Evolutionary conservation across 2,329 filamentous ascomycete genomes (phyloP).

Genomic region (Stagonosporopsis rhizophila): DNA sequence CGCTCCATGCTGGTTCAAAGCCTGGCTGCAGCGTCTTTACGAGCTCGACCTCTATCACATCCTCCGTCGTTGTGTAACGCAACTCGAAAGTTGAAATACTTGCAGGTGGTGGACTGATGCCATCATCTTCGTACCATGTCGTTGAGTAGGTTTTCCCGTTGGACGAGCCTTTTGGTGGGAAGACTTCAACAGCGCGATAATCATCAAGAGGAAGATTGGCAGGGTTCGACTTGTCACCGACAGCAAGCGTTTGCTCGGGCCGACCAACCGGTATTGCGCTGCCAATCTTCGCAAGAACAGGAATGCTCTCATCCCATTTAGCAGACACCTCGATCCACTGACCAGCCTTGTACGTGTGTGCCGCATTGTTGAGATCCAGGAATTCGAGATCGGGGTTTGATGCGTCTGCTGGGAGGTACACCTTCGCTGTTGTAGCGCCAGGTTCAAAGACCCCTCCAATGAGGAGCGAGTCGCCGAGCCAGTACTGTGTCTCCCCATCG

Average conservation of each 20-base stretch:
- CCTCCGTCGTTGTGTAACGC: constrained; percentile 46
- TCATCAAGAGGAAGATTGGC: constrained; percentile 60
- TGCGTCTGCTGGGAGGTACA: constrained; percentile 67
- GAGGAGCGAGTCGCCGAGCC: constrained; percentile 72
- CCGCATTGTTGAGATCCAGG: constrained; percentile 68
- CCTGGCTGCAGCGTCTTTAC: constrained; percentile 47
- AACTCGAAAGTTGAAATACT: constrained; percentile 39
- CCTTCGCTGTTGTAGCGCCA: constrained; percentile 59
- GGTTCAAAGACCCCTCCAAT: constrained; percentile 72
- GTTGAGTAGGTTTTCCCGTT: constrained; percentile 47
- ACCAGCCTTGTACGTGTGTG: constrained; percentile 64
- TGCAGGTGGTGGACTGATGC: constrained; percentile 54
- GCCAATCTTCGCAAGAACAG: constrained; percentile 63
- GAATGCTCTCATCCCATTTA: constrained; percentile 62
- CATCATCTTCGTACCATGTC: constrained; percentile 66
- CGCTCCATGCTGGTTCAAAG: constrained; percentile 59
- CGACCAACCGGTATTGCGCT: constrained; percentile 62
- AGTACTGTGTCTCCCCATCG: constrained; percentile 74
- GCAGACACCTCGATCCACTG: constrained; percentile 62
- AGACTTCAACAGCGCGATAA: constrained; percentile 64
- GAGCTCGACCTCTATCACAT: constrained; percentile 55
- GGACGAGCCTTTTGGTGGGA: constrained; percentile 57
- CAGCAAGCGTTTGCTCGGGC: constrained; percentile 58
- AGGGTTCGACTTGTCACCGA: constrained; percentile 57
- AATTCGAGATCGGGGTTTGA: constrained; percentile 60